Percentiles rank a stretch among this genome's conserved stretches.
These are phyloP conservation scores for Paramecium sexaurelia DNA, from an alignment of 73 alveolate genomes.

Conservation along the genomic window DNA sequence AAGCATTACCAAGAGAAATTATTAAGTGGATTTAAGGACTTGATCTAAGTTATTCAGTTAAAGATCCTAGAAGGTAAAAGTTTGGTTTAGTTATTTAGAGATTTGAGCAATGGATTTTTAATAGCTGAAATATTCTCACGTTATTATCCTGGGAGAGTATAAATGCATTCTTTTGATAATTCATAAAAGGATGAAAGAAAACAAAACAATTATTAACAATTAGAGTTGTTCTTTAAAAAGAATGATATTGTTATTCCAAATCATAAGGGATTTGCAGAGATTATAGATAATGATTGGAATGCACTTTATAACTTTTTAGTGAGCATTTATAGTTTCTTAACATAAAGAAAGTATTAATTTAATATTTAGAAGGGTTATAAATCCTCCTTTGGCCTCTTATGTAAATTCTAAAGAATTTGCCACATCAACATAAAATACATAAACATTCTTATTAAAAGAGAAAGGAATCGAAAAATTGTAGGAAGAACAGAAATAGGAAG, in stretches of 20 bases:
- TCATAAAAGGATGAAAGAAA: slow-evolving; percentile 73
- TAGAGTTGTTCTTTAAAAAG: slow-evolving; percentile 61
- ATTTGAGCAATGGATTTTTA: slow-evolving; percentile 89
- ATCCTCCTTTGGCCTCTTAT: slow-evolving; percentile 67
- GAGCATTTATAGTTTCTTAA: slow-evolving; percentile 40
- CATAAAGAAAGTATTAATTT: slow-evolving; percentile 58
- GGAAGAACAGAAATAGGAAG: slow-evolving; percentile 54
- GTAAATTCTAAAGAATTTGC: slow-evolving; percentile 65
- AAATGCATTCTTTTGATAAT: slow-evolving; percentile 84
- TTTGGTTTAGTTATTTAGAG: slow-evolving; percentile 13
- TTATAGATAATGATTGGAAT: slow-evolving; percentile 54
- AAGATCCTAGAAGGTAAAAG: slow-evolving; percentile 77
- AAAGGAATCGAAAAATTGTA: slow-evolving; percentile 64
- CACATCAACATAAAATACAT: slow-evolving; percentile 57
- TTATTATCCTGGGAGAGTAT: slow-evolving; percentile 85
- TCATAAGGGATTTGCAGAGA: slow-evolving; percentile 50
- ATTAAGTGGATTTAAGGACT: slow-evolving; percentile 90
- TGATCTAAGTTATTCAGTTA: slow-evolving; percentile 87
- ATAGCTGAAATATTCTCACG: slow-evolving; percentile 94
- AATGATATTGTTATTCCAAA: slow-evolving; percentile 45
- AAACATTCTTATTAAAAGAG: slow-evolving; percentile 57
- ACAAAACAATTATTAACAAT: slow-evolving; percentile 50
- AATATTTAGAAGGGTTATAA: slow-evolving; percentile 39
- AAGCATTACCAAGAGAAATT: slow-evolving; percentile 88
- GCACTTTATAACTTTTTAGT: slow-evolving; percentile 46